Conservation (phyloP, 805 yeast species). For the Sugiyamaella marilandica region DNA sequence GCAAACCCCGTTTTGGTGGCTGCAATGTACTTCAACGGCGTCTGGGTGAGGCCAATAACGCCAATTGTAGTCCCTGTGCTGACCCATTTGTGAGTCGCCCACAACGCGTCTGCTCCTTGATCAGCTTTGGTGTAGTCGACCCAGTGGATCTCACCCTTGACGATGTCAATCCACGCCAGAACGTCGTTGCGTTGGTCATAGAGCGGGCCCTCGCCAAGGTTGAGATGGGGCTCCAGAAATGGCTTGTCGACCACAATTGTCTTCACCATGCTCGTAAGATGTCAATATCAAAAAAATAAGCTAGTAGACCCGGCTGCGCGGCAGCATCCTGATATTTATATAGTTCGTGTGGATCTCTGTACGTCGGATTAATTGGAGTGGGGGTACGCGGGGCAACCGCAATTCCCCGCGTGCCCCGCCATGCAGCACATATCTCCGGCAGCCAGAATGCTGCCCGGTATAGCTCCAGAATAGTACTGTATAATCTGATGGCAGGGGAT, state of each 20-base stretch:
- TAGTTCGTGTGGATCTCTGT: not conserved
- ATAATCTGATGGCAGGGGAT: too few species aligned
- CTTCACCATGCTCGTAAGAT: slow-evolving; percentile 2
- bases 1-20: slow-evolving; percentile 68
- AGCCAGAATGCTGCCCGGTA: too few species aligned
- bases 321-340: not conserved
- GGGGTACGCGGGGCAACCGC: slow-evolving; percentile 3
- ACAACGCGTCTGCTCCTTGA: slow-evolving; percentile 27
- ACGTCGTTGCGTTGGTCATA: slow-evolving; percentile 28
- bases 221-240: slow-evolving; percentile 20
- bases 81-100: slow-evolving; percentile 34
- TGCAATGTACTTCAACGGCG: slow-evolving; percentile 48
- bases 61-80: slow-evolving; percentile 52
- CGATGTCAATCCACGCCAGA: slow-evolving; percentile 33
- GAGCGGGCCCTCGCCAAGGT: slow-evolving; percentile 32
- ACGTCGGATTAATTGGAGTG: not conserved
- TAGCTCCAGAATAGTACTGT: too few species aligned
- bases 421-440: not conserved
- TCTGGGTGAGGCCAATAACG: slow-evolving; percentile 60
- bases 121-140: slow-evolving; percentile 17
- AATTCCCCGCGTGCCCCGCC: not conserved
- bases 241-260: slow-evolving; percentile 14
- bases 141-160: slow-evolving; percentile 21
- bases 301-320: too few species aligned
- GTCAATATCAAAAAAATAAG: too few species aligned